These are phyloP conservation scores for Phytophthora ramorum DNA, from an alignment of 352 stramenopile genomes.

Conservation along the genomic window DNA sequence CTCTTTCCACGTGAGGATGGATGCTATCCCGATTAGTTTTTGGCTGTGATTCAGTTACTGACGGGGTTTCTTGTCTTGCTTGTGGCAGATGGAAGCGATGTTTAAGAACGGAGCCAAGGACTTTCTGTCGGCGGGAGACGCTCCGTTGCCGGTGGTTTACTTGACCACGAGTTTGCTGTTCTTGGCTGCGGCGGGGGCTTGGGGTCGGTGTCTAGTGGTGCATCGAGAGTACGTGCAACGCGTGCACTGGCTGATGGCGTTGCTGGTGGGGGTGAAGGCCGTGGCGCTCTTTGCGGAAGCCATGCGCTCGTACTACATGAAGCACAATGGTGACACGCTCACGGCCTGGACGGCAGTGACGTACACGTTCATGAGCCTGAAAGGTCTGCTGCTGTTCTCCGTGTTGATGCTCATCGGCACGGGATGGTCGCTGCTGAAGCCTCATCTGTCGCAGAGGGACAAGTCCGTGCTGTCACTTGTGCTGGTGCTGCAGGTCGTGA, in stretches of 20 bases:
- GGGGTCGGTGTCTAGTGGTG: constrained; percentile 65
- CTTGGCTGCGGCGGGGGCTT: constrained; percentile 57
- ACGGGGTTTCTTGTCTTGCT: neutral
- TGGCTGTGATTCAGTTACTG: constrained; percentile 4
- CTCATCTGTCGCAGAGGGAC: constrained; percentile 93
- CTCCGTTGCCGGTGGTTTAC: constrained; percentile 88
- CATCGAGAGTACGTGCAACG: constrained; percentile 73
- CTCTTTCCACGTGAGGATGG: constrained; percentile 82
- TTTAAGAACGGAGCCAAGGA: constrained; percentile 86
- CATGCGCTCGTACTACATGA: constrained; percentile 97
- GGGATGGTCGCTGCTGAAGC: constrained; percentile 97
- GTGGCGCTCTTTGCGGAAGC: constrained; percentile 95
- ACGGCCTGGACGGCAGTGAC: constrained; percentile 94
- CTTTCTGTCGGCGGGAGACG: constrained; percentile 87
- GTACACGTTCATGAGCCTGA: constrained; percentile 96
- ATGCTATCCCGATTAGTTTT: neutral
- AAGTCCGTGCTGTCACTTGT: constrained; percentile 96
- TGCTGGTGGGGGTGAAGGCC: constrained; percentile 94
- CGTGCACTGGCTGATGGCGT: constrained; percentile 96
- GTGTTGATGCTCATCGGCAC: constrained; percentile 98
- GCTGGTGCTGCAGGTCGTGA: constrained; percentile 92
- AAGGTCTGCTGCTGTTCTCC: constrained; percentile 96
- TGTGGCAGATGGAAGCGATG: constrained; percentile 71
- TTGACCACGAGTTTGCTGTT: constrained; percentile 82
- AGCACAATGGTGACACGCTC: constrained; percentile 91